A percentile compares a stretch with the other conserved stretches of the same genome.
Evolutionary conservation across 2,329 filamentous ascomycete genomes (phyloP).

Genomic region (Colletotrichum agaves): DNA sequence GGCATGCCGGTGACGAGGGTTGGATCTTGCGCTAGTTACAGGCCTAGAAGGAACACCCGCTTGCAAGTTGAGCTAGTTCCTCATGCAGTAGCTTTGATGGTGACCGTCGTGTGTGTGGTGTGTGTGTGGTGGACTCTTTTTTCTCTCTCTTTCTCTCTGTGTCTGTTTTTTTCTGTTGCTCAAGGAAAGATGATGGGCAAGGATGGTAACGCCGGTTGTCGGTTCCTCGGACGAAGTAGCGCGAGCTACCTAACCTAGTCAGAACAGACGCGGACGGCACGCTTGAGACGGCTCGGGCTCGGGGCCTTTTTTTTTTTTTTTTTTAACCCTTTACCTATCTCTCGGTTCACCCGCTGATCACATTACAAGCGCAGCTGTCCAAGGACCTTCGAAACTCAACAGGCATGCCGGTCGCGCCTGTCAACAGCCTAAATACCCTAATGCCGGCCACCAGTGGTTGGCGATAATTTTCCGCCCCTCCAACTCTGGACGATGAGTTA

Average conservation of each 20-base stretch:
- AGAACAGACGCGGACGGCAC: neutral
- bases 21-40: constrained; percentile 33
- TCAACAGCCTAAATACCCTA: constrained; percentile 13
- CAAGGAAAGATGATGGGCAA: neutral
- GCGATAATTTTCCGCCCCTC: constrained; percentile 2
- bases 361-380: constrained; percentile 25
- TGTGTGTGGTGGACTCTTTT: constrained; percentile 24
- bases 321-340: neutral
- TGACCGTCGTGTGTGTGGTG: constrained; percentile 22
- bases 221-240: constrained; percentile 29
- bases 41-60: constrained; percentile 21
- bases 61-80: constrained; percentile 29
- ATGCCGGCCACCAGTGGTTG: constrained; percentile 7
- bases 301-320: neutral
- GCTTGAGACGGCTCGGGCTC: constrained; percentile 5
- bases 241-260: constrained; percentile 2
- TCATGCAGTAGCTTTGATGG: constrained; percentile 32
- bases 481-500: constrained; percentile 28
- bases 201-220: constrained; percentile 22
- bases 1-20: constrained; percentile 30
- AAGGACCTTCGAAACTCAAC: constrained; percentile 14
- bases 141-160: neutral
- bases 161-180: neutral
- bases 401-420: constrained; percentile 14
- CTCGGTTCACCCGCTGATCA: constrained; percentile 10